phyloP scores from a whole-genome alignment of 2,329 filamentous ascomycete genomes.

The Ceratocystis lukuohia region DNA sequence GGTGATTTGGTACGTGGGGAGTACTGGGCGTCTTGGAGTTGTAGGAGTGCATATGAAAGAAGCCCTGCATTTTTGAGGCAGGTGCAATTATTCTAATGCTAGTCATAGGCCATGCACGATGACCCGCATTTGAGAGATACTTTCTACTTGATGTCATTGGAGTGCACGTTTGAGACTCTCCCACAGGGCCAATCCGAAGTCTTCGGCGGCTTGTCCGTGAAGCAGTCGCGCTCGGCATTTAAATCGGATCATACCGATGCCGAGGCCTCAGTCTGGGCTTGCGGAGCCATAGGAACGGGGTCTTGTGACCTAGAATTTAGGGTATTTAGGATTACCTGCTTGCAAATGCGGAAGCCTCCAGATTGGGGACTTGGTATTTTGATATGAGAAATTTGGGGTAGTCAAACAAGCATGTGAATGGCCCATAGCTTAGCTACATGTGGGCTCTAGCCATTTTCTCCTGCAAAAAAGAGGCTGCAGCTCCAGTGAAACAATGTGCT shows the following conservation, averaged over 20 bases:
- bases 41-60: neutral
- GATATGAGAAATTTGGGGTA: neutral
- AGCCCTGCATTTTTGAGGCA: no score
- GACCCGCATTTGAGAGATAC: neutral
- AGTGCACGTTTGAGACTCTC: neutral
- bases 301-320: neutral
- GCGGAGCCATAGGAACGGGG: neutral
- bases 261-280: neutral
- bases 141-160: neutral
- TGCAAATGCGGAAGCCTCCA: neutral
- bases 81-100: no score
- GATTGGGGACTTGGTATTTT: neutral
- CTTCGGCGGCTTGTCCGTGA: neutral
- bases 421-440: no score
- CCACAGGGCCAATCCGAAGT: neutral
- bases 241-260: neutral
- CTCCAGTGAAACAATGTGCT: neutral
- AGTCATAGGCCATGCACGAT: neutral
- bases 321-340: neutral
- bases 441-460: neutral
- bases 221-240: neutral
- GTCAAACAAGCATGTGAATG: neutral
- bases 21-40: neutral
- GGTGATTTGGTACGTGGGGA: slow-evolving; percentile 11
- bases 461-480: neutral